phyloP scores from a whole-genome alignment of 106 monocot genomes.

The Dendrobium officinale region DNA sequence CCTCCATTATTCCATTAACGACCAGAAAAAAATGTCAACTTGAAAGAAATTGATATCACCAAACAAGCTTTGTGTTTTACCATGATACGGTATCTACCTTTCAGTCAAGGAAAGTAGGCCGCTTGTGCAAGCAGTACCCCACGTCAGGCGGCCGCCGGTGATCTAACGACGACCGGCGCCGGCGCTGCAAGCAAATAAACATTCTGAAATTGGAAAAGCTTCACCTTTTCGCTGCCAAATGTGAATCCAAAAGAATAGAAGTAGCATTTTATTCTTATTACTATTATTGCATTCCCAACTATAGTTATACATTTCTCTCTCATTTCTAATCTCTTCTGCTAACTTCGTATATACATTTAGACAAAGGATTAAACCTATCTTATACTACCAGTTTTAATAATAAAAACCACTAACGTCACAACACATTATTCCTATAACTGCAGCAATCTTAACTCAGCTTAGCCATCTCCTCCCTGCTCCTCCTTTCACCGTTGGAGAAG shows the following conservation, averaged over 20 bases:
- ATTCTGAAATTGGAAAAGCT: not conserved
- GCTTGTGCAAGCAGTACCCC: not conserved
- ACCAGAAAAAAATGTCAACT: no score
- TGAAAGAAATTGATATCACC: no score
- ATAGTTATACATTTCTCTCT: not conserved
- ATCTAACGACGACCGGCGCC: not conserved
- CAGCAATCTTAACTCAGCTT: not conserved
- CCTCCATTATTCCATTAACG: no score
- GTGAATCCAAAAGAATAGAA: not conserved
- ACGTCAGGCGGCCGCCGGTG: not conserved
- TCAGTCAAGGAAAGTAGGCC: not conserved
- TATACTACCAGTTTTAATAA: not conserved
- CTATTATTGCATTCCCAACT: conserved; percentile 1
- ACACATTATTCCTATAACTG: not conserved
- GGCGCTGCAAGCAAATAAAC: not conserved
- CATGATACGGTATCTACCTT: not conserved
- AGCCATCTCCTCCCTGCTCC: not conserved
- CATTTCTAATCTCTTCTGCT: not conserved
- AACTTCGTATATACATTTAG: not conserved
- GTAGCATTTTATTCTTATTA: not conserved
- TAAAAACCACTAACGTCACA: not conserved
- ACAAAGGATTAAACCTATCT: not conserved
- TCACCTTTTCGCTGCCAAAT: not conserved
- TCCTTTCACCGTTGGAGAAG: not conserved
- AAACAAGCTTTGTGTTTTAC: not conserved